Conservation (phyloP, 139 green algal species). For the Mychonastes homosphaera region DNA sequence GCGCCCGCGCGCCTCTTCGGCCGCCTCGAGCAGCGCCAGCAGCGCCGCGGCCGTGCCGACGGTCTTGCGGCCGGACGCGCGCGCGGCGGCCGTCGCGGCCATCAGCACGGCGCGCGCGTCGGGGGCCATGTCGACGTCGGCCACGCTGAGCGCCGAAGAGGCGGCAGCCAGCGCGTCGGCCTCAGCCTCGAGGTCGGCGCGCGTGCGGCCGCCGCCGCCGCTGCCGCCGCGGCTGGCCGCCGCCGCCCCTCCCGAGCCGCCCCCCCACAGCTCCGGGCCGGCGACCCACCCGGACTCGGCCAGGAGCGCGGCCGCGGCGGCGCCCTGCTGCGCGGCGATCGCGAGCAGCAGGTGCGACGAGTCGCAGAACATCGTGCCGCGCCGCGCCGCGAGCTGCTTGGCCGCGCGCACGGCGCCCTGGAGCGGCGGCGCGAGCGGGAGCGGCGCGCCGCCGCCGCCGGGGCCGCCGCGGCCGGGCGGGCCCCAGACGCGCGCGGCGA, state of each 20-base stretch:
- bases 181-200: background rate
- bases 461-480: background rate
- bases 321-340: no score
- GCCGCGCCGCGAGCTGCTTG: constrained; percentile 2
- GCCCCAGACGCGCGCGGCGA: background rate
- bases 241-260: background rate
- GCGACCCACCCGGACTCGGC: background rate
- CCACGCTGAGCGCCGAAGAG: no score
- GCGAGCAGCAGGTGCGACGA: constrained; percentile 15
- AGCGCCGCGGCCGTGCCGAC: background rate
- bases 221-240: no score
- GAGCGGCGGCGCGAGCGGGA: background rate
- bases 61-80: background rate
- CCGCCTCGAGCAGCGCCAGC: background rate
- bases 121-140: constrained; percentile 13
- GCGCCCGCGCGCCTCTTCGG: background rate
- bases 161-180: no score
- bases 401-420: background rate
- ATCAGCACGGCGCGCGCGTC: constrained; percentile 6
- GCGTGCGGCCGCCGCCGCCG: background rate
- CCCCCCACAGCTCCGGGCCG: background rate
- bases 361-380: constrained; percentile 7
- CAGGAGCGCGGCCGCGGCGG: constrained; percentile 5
- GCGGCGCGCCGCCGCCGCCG: background rate
- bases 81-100: background rate